Evolutionary conservation across 2,329 filamentous ascomycete species (phyloP).

Genomic region (Davidsoniella neocaledoniae): DNA sequence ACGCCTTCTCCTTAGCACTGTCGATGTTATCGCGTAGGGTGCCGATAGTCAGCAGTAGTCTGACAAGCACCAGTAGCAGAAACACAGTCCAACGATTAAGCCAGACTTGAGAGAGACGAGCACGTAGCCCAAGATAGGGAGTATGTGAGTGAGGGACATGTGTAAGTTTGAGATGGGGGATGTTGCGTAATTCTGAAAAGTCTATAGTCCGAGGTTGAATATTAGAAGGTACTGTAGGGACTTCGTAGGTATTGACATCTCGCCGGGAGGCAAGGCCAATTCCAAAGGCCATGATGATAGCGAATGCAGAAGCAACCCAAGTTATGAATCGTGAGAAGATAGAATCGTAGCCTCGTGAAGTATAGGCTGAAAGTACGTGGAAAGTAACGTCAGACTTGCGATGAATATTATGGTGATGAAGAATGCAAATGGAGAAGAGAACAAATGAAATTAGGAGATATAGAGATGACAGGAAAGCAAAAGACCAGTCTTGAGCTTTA

Average conservation of each 20-base stretch:
- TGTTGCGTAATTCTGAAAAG: slow-evolving; percentile 19
- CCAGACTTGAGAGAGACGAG: slow-evolving; percentile 89
- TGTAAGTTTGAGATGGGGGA: slow-evolving; percentile 25
- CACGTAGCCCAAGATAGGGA: slow-evolving; percentile 78
- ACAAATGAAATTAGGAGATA: neutral
- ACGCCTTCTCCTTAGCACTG: slow-evolving; percentile 62
- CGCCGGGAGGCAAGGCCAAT: too few species aligned
- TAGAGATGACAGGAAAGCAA: neutral
- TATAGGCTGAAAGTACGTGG: neutral
- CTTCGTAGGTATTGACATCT: too few species aligned
- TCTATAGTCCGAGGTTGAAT: slow-evolving; percentile 23
- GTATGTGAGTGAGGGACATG: slow-evolving; percentile 53
- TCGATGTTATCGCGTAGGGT: slow-evolving; percentile 57
- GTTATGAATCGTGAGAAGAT: neutral
- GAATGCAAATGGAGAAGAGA: neutral
- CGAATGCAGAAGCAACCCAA: neutral
- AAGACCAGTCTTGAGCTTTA: neutral
- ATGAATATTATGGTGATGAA: neutral
- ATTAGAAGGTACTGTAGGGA: slow-evolving; percentile 20
- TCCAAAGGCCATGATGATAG: too few species aligned
- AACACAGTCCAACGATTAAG: slow-evolving; percentile 95
- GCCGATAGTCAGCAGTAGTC: slow-evolving; percentile 60
- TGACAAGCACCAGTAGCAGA: slow-evolving; percentile 66
- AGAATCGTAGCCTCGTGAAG: too few species aligned
- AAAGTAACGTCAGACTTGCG: neutral